Evolutionary conservation across 2,329 filamentous ascomycete species (phyloP), one percentile per base, ranked within the genome.

Genomic region (Bisporella sp.): DNA sequence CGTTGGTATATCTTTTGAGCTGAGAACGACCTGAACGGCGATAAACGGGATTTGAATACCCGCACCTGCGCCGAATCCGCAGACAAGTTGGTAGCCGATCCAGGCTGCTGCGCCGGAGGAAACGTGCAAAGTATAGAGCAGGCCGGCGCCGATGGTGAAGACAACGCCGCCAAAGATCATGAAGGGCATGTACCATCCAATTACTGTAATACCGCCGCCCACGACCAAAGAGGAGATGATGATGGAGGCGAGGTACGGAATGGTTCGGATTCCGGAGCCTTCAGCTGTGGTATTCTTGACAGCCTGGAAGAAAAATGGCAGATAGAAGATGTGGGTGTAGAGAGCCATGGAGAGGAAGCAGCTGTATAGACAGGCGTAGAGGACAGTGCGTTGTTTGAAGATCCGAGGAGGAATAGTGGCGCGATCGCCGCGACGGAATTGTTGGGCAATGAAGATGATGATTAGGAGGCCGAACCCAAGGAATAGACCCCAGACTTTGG

Each of bases 1-100:
- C 1, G 71, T 76, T 4, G 78, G 71, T 39, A 82, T 69, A 49
- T 82, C 77, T 12, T 74, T 69, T 31, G 69, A 68, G 11, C 69
- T 67, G 6, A 82, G 68, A 0, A 77, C 74, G 0, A 78, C 63
- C 54, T 77, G 74, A 4, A 73, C 69, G 29, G 71, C 72, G 52
- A 77, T 74, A 62, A 78, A 74, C 39, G 75, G 75, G 6, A 76
- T 67, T 57, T 79, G 73, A 11, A 63, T 51, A 11, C 62, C 68
- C 3, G 69, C 58, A 4, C 76, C 77, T 52, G 68, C 70, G 5
- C 73, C 75, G 1, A 75, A 54, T 3, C 76, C 77, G 2, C 66
- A 59, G 2, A 79, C 51, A 11, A 78, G 67, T 62, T 79, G 75
- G 57, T 75, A 79, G 5, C 75, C 76, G 41, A 79, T 74, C 75